phyloP scores from a whole-genome alignment of 371 early-diverging fungal species.

The Saksenaea vasiformis region DNA sequence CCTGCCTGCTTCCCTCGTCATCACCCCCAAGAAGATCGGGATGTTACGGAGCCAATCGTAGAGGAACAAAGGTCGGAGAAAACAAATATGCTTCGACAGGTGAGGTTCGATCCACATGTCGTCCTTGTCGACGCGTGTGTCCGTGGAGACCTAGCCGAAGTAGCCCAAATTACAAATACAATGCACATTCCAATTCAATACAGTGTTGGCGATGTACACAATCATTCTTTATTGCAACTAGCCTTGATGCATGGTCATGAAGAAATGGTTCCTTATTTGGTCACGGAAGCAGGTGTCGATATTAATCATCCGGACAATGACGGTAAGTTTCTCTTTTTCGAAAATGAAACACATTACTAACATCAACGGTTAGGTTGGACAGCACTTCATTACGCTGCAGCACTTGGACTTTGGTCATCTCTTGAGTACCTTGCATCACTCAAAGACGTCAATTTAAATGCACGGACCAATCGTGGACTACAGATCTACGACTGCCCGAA shows the following conservation, averaged over 20 bases:
- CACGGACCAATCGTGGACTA: slow-evolving; percentile 35
- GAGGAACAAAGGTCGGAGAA: slow-evolving; percentile 7
- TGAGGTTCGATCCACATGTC: slow-evolving; percentile 38
- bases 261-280: slow-evolving; percentile 27
- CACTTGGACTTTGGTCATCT: slow-evolving; percentile 40
- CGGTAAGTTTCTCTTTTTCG: slow-evolving; percentile 20
- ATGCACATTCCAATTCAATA: background rate
- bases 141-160: slow-evolving; percentile 35
- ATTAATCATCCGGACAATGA: slow-evolving; percentile 40
- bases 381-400: slow-evolving; percentile 49
- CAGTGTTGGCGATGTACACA: slow-evolving; percentile 15
- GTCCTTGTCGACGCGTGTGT: slow-evolving; percentile 45
- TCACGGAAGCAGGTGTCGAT: slow-evolving; percentile 24
- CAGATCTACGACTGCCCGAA: slow-evolving; percentile 42
- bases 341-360: background rate
- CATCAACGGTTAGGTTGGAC: slow-evolving; percentile 42
- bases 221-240: slow-evolving; percentile 32
- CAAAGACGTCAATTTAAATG: slow-evolving; percentile 28
- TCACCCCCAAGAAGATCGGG: slow-evolving; percentile 2
- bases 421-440: slow-evolving; percentile 30
- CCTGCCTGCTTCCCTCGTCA: slow-evolving; percentile 5
- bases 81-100: slow-evolving; percentile 24
- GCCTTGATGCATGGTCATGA: slow-evolving; percentile 44
- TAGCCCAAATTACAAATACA: slow-evolving; percentile 8
- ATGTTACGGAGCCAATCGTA: background rate